These are phyloP conservation scores for Fusarium anthophilum DNA, from an alignment of 2,329 filamentous ascomycete genomes.

Conservation along the genomic window DNA sequence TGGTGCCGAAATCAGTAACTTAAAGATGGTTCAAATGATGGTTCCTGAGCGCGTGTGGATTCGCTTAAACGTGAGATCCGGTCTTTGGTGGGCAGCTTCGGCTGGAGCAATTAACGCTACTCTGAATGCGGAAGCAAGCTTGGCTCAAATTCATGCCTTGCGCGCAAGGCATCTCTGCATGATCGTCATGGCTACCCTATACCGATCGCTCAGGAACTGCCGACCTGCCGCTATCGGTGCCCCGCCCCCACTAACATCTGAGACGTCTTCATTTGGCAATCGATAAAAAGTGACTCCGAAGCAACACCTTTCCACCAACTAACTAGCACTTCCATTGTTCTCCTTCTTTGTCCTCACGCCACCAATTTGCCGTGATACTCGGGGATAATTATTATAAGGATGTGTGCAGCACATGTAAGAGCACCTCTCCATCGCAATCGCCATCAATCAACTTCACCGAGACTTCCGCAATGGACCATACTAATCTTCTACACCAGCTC, in stretches of 20 bases:
- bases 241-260: slow-evolving; percentile 38
- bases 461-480: neutral
- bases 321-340: slow-evolving; percentile 13
- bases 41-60: neutral
- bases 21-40: neutral
- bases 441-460: neutral
- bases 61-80: neutral
- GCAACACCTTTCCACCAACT: slow-evolving; percentile 15
- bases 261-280: slow-evolving; percentile 23
- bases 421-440: neutral
- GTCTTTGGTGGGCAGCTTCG: neutral
- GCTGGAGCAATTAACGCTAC: neutral
- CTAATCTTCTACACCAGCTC: slow-evolving; percentile 29
- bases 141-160: slow-evolving; percentile 1
- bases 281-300: slow-evolving; percentile 29
- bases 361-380: neutral
- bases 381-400: slow-evolving; percentile 12
- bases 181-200: slow-evolving; percentile 15
- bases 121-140: slow-evolving; percentile 20
- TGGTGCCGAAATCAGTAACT: neutral
- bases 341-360: slow-evolving; percentile 19
- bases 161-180: slow-evolving; percentile 23
- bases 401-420: slow-evolving; percentile 40
- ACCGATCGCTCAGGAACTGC: neutral
- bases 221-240: slow-evolving; percentile 34